A percentile compares a stretch with the other conserved stretches of the same genome.
Conservation (phyloP, 1,139 yeast species). For the Pichia sorboxylosa region DNA sequence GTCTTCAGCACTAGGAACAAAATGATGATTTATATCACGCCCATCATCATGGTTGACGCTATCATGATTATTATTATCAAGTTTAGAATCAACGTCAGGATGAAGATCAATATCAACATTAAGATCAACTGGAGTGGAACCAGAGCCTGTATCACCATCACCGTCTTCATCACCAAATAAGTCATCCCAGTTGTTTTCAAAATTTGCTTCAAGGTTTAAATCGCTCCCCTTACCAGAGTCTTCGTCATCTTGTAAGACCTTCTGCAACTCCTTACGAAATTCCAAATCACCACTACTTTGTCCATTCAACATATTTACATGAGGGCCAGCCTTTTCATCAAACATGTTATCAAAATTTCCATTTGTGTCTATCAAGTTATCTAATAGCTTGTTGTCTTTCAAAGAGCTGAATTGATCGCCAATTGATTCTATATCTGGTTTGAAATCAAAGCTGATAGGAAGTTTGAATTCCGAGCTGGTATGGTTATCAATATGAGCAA, state of each 20-base stretch:
- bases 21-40: too few relatives aligned
- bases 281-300: not conserved
- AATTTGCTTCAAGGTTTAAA: constrained; percentile 3
- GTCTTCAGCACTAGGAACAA: too few relatives aligned
- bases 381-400: not conserved
- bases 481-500: not conserved
- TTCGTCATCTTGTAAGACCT: not conserved
- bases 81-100: not conserved
- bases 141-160: constrained; percentile 1
- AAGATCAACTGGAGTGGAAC: not conserved
- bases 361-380: constrained; percentile 5
- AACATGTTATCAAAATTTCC: constrained; percentile 8
- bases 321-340: constrained; percentile 2
- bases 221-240: not conserved
- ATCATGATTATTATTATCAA: not conserved
- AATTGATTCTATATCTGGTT: constrained; percentile 7
- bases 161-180: constrained; percentile 11
- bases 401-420: constrained; percentile 7
- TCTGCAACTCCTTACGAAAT: not conserved
- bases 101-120: not conserved
- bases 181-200: constrained; percentile 12
- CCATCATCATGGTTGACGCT: too few relatives aligned
- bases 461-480: constrained; percentile 8
- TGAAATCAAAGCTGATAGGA: constrained; percentile 9
- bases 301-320: not conserved